Conservation (phyloP, 225 moss, liverwort and hornwort species). For the Lunularia cruciata region DNA sequence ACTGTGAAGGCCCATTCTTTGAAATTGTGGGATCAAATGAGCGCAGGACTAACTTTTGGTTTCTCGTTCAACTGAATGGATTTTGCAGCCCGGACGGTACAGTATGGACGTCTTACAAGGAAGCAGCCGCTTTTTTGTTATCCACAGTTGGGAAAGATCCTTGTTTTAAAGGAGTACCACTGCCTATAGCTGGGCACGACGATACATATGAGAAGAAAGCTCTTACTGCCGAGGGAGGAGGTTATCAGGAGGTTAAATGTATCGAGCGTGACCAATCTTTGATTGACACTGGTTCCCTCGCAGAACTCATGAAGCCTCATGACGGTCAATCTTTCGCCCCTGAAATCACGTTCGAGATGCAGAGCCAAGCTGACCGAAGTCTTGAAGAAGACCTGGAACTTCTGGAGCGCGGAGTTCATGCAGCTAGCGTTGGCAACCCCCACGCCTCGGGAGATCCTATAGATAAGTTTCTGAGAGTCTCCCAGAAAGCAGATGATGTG, state of each 20-base stretch:
- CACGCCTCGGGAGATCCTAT: conserved; percentile 14
- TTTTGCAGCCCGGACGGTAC: conserved; percentile 53
- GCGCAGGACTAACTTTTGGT: neutral
- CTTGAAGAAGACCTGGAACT: conserved; percentile 10
- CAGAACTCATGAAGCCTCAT: conserved; percentile 11
- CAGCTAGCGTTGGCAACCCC: conserved; percentile 2
- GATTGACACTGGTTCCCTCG: neutral
- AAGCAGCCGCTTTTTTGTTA: conserved; percentile 43
- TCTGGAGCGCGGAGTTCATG: conserved; percentile 2
- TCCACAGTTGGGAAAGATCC: conserved; percentile 32
- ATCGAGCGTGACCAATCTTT: conserved; percentile 11
- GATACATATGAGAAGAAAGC: neutral
- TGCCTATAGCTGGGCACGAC: conserved; percentile 10
- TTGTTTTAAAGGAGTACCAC: conserved; percentile 15
- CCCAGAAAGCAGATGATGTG: conserved; percentile 10
- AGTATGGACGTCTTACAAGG: conserved; percentile 48
- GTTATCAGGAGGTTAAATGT: neutral
- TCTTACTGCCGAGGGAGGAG: conserved; percentile 3
- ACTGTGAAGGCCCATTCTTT: neutral
- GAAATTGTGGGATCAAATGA: too few species aligned
- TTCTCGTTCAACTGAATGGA: conserved; percentile 23
- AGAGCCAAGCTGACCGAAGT: conserved; percentile 7
- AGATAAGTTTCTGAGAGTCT: conserved; percentile 20
- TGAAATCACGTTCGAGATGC: conserved; percentile 17
- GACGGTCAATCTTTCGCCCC: neutral